These are phyloP conservation scores for Citropsis articulata DNA, from an alignment of 345 rosid genomes.

Conservation along the genomic window DNA sequence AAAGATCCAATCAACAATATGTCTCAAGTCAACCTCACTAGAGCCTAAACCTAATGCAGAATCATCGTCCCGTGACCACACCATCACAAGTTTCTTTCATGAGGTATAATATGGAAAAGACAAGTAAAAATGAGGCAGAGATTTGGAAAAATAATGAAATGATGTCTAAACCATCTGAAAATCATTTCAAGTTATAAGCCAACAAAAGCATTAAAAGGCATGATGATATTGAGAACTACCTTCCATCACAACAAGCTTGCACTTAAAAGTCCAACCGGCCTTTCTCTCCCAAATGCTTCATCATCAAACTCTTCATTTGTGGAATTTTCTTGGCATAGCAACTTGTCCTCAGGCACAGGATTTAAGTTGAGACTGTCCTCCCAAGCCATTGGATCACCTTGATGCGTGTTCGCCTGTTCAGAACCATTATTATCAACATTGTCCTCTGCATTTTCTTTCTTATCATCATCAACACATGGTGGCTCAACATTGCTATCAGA, in stretches of 20 bases:
- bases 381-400: constrained; percentile 58
- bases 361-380: constrained; percentile 48
- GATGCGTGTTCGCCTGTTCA: constrained; percentile 34
- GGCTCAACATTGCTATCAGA: constrained; percentile 66
- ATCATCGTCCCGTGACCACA: neutral
- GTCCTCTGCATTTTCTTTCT: constrained; percentile 49
- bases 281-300: constrained; percentile 54
- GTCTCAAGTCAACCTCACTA: neutral
- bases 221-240: constrained; percentile 40
- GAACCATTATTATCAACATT: constrained; percentile 39
- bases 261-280: constrained; percentile 45
- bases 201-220: neutral
- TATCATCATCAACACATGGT: constrained; percentile 42
- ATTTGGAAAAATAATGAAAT: neutral
- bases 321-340: constrained; percentile 84
- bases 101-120: neutral
- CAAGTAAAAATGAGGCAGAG: neutral
- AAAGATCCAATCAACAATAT: too few species aligned
- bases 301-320: constrained; percentile 86
- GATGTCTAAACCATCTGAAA: neutral
- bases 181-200: neutral
- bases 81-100: neutral
- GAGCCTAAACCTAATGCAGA: neutral
- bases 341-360: constrained; percentile 50
- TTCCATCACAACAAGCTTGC: constrained; percentile 47